Base-by-base conservation (phyloP, 2,329 filamentous ascomycete genomes). In the Xylariaceae sp. region DNA sequence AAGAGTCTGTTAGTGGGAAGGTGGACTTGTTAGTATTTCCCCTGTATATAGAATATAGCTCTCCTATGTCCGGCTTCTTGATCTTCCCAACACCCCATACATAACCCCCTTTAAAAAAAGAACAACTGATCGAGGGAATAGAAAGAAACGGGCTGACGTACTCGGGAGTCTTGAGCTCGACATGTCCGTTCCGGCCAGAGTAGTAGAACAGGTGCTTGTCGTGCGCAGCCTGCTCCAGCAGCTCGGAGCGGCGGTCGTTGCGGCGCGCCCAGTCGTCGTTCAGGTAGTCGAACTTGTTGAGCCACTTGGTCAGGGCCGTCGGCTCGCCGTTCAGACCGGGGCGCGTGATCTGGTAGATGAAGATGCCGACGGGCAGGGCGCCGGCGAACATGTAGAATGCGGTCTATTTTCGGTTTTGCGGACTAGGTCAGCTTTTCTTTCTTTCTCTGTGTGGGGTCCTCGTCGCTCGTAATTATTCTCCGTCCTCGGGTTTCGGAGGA, bases 141-240 rank as follows among this genome's bases (percentile, higher is more conserved):
- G 17, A 47, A 62, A 15, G 23, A n/a, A 45, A 45, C 2, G 13
- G 13, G 42, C 13, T 15, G 42, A 80, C 82, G 62, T 77, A 86
- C 83, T 86, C 83, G 50, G 82, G 82, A 64, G 73, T 83, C 65
- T 78, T 77, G 65, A 85, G 76, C 62, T 85, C 81, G 65, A 82
- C 73, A 65, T 76, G 76, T 64, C 68, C 70, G 70, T 76, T 77
- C 70, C 76, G 76, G 66, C 73, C 72, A 56, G 72, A 73, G 66
- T 79, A 75, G 66, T 77, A 71, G 65, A 85, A 78, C 55, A 85
- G 75, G 65, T 83, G 80, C 68, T 78, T 80, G 74, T 85, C 82
- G 69, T 76, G 80, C 49, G 80, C 80, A 50, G 82, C 82, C 74
- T 84, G 81, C 70, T 85, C 78, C 64, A 80, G 67, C 18, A 78